Base-by-base conservation (phyloP, 768 basidiomycete genomes). In the Boletus pseudo-olivaceus region DNA sequence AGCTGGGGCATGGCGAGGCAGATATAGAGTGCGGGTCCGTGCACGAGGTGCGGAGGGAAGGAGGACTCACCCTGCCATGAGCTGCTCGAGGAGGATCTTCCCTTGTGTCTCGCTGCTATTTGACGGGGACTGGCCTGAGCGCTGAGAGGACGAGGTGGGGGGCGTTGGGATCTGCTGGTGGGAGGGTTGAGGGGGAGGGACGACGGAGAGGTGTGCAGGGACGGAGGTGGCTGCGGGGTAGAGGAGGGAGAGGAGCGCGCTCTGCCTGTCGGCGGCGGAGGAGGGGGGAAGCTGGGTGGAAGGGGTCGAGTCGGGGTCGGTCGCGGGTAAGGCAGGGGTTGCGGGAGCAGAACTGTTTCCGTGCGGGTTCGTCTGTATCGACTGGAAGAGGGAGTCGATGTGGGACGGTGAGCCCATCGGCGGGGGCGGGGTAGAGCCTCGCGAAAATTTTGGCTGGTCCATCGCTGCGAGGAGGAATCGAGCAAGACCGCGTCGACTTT, bases 1-100 rank as follows among this genome's bases (percentile, higher is more conserved):
- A 2, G 30, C 30, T 4, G 23, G 41, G 15, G 37, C 37, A 38
- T n/a, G 37, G n/a, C 41, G 26, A 17, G 40, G 29, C 29, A 44
- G 27, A 44, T 44, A 29, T 29, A n/a, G 27, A n/a, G 17, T 4
- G 42, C 14, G 30, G 32, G 44, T 14, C 11, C 41, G n/a, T 30
- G 34, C n/a, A 49, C 33, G 14, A 35, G 19, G 29, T n/a, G 5
- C 5, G 17, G 42, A 30, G 43, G 20, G 53, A 17, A 44, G 29
- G 51, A 15, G 55, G 15, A 77, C 86, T 73, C 67, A 92, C 90
- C 87, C 85, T 53, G 83, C 77, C 84, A 93, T 88, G 55, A 93
- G 75, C 66, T 90, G 87, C 60, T 93, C 90, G 56, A 93, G 72
- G 60, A 92, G 68, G 56, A 84, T 76, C 72, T 90, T 89, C 53